A percentile compares a stretch with the other conserved stretches of the same genome.
phyloP scores from a whole-genome alignment of 2,329 filamentous ascomycete species.

The Pseudocercospora pini-densiflorae region DNA sequence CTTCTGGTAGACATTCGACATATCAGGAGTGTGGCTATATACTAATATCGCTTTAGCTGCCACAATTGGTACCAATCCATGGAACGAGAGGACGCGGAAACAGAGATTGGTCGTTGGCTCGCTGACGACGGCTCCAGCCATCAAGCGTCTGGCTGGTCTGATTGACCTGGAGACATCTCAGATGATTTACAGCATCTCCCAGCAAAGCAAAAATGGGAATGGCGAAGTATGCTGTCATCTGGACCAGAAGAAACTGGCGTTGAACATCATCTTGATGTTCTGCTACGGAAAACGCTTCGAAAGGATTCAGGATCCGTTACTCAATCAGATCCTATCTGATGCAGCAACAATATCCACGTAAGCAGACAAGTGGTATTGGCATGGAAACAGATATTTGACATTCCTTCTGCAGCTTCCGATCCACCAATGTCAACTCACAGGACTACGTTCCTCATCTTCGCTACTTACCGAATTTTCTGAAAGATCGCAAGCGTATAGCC shows the following conservation, averaged over 20 bases:
- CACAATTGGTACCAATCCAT: constrained; percentile 12
- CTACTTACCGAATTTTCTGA: not conserved
- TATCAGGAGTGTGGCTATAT: no score
- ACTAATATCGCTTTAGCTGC: not conserved
- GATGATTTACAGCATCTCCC: not conserved
- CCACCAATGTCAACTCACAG: constrained; percentile 9
- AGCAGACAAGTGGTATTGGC: not conserved
- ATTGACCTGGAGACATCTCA: constrained; percentile 7
- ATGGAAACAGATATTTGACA: not conserved
- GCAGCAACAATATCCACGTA: constrained; percentile 5
- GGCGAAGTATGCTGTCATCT: constrained; percentile 2
- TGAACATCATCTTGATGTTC: constrained; percentile 14
- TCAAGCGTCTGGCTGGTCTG: not conserved
- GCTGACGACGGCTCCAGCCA: constrained; percentile 9
- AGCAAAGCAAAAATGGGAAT: not conserved
- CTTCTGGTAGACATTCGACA: not conserved
- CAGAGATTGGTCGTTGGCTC: constrained; percentile 4
- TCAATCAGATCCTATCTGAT: constrained; percentile 6
- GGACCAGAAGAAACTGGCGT: constrained; percentile 4
- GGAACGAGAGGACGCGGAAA: constrained; percentile 11
- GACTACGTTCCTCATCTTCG: constrained; percentile 10
- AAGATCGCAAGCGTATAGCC: not conserved
- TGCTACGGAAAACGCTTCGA: constrained; percentile 8
- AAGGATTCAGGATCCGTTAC: not conserved
- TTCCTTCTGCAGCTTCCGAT: not conserved